phyloP scores from a whole-genome alignment of 768 basidiomycete genomes.

The Rhizopogon salebrosus region DNA sequence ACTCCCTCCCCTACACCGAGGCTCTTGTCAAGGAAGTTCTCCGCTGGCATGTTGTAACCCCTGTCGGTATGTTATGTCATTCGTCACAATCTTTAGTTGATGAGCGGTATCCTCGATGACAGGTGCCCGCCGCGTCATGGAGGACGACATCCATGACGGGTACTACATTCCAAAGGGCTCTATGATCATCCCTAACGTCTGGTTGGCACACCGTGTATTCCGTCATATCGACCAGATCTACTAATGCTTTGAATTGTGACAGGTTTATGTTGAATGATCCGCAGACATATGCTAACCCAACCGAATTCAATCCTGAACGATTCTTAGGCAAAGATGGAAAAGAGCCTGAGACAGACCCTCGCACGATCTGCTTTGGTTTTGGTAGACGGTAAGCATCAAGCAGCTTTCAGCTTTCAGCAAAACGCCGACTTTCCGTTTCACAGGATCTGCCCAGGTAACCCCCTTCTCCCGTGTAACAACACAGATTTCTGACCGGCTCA shows the following conservation, averaged over 20 bases:
- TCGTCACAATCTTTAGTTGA: constrained; percentile 29
- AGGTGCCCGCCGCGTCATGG: constrained; percentile 44
- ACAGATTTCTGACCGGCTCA: not conserved
- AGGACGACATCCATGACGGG: constrained; percentile 59
- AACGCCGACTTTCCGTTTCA: constrained; percentile 1
- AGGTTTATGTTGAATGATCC: constrained; percentile 13
- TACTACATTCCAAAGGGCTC: constrained; percentile 51
- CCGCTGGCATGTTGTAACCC: constrained; percentile 37
- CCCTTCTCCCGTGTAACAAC: not conserved
- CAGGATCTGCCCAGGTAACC: constrained; percentile 6
- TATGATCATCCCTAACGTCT: constrained; percentile 19
- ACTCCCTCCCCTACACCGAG: constrained; percentile 53
- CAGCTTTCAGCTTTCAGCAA: constrained; percentile 4
- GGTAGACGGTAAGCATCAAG: constrained; percentile 41
- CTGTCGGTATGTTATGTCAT: constrained; percentile 33
- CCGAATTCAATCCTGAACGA: constrained; percentile 49
- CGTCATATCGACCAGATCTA: not conserved
- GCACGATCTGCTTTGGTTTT: constrained; percentile 57
- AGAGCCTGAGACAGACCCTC: constrained; percentile 45
- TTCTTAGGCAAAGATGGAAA: constrained; percentile 30
- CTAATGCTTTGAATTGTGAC: not conserved
- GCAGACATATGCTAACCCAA: constrained; percentile 40
- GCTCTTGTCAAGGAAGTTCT: constrained; percentile 56
- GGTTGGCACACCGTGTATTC: constrained; percentile 5
- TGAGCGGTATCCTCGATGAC: constrained; percentile 10